Conservation (phyloP, 768 basidiomycete species). For the Russula dissimulans region DNA sequence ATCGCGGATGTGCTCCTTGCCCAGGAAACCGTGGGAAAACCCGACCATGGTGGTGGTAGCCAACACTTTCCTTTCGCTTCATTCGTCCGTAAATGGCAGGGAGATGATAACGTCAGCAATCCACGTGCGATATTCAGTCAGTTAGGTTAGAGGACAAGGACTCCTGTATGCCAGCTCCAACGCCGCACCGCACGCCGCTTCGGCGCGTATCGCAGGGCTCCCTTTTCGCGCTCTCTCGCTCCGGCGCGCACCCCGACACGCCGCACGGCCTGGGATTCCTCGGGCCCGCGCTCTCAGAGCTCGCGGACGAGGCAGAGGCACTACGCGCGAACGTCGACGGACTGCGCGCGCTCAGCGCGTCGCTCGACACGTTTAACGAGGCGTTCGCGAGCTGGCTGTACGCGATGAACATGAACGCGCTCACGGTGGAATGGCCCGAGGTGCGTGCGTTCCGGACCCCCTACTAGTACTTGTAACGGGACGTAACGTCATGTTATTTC, state of each 20-base stretch:
- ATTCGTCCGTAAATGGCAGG: no score
- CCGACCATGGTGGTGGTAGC: no score
- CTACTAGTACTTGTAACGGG: no score
- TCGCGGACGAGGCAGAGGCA: constrained; percentile 80
- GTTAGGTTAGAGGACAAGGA: no score
- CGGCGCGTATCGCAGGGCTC: constrained; percentile 88
- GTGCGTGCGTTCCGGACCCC: constrained; percentile 29
- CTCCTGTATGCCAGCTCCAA: constrained; percentile 22
- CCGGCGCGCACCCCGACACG: constrained; percentile 60
- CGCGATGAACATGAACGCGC: constrained; percentile 88
- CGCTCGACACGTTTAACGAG: constrained; percentile 83
- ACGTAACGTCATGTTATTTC: no score
- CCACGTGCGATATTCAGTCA: no score
- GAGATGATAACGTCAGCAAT: no score
- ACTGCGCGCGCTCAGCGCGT: constrained; percentile 61
- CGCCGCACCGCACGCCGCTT: constrained; percentile 72
- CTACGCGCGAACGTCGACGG: constrained; percentile 68
- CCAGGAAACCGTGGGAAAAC: no score
- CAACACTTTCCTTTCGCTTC: no score
- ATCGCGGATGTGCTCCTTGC: no score
- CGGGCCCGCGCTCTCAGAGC: constrained; percentile 73
- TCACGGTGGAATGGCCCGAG: constrained; percentile 91
- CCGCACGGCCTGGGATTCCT: constrained; percentile 82
- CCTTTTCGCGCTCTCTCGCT: constrained; percentile 75
- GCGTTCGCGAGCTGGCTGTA: constrained; percentile 88